These are phyloP conservation scores for Syncephalastrum contaminatum DNA, from an alignment of 371 early-diverging fungal species.

Conservation along the genomic window DNA sequence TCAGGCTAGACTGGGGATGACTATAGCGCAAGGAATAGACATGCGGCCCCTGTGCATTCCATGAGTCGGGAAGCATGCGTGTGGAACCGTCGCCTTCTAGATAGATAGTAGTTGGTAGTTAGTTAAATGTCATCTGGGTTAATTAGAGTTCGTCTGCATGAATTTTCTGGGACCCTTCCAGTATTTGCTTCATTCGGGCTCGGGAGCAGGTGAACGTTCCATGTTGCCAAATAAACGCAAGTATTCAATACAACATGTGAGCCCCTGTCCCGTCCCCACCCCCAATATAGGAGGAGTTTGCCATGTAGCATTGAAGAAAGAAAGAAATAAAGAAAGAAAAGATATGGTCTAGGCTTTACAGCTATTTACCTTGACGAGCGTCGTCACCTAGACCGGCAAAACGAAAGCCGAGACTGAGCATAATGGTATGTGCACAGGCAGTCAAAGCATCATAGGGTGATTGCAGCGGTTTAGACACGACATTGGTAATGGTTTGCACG, in stretches of 20 bases:
- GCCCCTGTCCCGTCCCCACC: too few relatives aligned
- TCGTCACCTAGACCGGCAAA: slow-evolving; percentile 66
- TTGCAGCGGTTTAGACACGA: slow-evolving; percentile 24
- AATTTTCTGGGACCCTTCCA: not conserved
- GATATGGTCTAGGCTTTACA: not conserved
- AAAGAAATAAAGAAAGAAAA: slow-evolving; percentile 3
- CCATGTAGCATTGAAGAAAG: too few relatives aligned
- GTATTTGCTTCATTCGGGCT: slow-evolving; percentile 2
- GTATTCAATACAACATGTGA: too few relatives aligned
- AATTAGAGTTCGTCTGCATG: too few relatives aligned
- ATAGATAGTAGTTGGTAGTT: not conserved
- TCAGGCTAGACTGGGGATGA: slow-evolving; percentile 69
- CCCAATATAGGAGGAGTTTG: too few relatives aligned
- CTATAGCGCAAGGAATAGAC: slow-evolving; percentile 66
- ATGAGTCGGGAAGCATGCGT: slow-evolving; percentile 44
- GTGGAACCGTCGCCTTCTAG: slow-evolving; percentile 37
- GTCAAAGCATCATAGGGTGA: slow-evolving; percentile 57
- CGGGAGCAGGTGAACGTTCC: not conserved
- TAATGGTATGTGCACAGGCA: slow-evolving; percentile 55
- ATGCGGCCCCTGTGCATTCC: slow-evolving; percentile 59
- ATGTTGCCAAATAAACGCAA: too few relatives aligned
- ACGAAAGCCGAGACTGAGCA: slow-evolving; percentile 61
- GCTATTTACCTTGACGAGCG: slow-evolving; percentile 39
- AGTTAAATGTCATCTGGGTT: not conserved
- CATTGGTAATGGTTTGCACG: slow-evolving; percentile 28